A percentile compares a stretch with the other conserved stretches of the same genome.
Evolutionary conservation across 2,329 filamentous ascomycete species (phyloP).

Genomic region (Fusarium sp.): DNA sequence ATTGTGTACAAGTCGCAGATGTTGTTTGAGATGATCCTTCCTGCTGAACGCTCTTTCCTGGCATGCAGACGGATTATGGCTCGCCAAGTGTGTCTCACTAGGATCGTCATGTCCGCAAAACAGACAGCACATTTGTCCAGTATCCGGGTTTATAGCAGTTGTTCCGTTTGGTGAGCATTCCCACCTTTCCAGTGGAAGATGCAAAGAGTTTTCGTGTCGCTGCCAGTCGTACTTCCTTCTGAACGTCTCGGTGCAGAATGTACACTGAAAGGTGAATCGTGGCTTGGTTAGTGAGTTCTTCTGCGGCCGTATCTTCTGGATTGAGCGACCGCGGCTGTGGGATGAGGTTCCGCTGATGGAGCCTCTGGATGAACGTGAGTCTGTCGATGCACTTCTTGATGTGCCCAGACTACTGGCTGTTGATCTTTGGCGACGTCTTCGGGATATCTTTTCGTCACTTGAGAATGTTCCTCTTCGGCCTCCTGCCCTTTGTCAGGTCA

Average conservation of each 20-base stretch:
- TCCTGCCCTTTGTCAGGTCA: constrained; percentile 47
- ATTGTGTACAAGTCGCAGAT: constrained; percentile 56
- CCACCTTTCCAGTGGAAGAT: constrained; percentile 59
- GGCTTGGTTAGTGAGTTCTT: constrained; percentile 16
- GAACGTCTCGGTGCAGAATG: constrained; percentile 59
- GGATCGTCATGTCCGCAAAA: constrained; percentile 52
- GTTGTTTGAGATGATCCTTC: constrained; percentile 58
- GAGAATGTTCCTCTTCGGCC: constrained; percentile 23
- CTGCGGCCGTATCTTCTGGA: constrained; percentile 14
- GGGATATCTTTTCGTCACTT: constrained; percentile 12
- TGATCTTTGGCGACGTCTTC: constrained; percentile 22
- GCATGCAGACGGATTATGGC: constrained; percentile 57
- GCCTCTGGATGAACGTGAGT: constrained; percentile 25
- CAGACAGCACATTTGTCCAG: constrained; percentile 44
- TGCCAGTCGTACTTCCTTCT: constrained; percentile 59
- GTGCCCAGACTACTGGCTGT: constrained; percentile 29
- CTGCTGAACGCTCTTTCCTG: constrained; percentile 59
- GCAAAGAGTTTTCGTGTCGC: constrained; percentile 62
- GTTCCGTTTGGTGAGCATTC: constrained; percentile 53
- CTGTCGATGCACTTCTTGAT: constrained; percentile 33
- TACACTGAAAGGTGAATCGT: constrained; percentile 52
- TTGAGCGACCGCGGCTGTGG: constrained; percentile 11
- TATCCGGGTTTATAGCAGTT: constrained; percentile 51
- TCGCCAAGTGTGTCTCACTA: constrained; percentile 46
- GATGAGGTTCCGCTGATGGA: constrained; percentile 24